Conservation (phyloP, 2,329 filamentous ascomycete species). For the Fusarium udum region DNA sequence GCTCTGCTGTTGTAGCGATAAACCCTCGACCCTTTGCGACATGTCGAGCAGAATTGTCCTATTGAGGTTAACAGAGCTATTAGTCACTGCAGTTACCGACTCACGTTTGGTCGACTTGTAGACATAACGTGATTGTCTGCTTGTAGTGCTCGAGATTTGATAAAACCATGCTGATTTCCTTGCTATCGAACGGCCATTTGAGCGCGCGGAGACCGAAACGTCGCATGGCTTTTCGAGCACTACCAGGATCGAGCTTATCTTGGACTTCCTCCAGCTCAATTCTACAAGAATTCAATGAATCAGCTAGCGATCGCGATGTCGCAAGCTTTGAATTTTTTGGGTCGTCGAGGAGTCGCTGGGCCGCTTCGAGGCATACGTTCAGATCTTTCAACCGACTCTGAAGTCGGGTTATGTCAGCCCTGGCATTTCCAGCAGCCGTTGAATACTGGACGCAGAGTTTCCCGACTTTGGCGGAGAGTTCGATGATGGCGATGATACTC, state of each 20-base stretch:
- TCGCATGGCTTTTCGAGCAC: not conserved
- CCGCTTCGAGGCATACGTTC: not conserved
- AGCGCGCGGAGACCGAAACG: not conserved
- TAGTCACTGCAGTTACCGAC: rapidly evolving
- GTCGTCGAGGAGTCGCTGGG: not conserved
- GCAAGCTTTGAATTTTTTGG: not conserved
- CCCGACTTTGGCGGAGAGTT: not conserved
- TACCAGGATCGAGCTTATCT: not conserved
- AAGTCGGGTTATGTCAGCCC: not conserved
- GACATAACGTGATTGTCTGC: not conserved
- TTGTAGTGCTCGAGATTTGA: not conserved
- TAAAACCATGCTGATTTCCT: not conserved
- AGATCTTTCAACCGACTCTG: not conserved
- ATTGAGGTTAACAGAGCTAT: rapidly evolving
- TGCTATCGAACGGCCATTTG: not conserved
- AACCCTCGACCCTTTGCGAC: not conserved
- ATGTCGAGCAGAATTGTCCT: not conserved
- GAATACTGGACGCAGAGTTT: not conserved
- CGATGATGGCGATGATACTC: not conserved
- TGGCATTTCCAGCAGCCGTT: not conserved
- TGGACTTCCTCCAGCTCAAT: not conserved
- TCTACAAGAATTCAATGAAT: not conserved
- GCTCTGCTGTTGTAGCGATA: not conserved
- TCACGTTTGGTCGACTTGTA: not conserved
- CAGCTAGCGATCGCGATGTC: not conserved